phyloP scores from a whole-genome alignment of 2,329 filamentous ascomycete species.

The Apiospora pterosperma region DNA sequence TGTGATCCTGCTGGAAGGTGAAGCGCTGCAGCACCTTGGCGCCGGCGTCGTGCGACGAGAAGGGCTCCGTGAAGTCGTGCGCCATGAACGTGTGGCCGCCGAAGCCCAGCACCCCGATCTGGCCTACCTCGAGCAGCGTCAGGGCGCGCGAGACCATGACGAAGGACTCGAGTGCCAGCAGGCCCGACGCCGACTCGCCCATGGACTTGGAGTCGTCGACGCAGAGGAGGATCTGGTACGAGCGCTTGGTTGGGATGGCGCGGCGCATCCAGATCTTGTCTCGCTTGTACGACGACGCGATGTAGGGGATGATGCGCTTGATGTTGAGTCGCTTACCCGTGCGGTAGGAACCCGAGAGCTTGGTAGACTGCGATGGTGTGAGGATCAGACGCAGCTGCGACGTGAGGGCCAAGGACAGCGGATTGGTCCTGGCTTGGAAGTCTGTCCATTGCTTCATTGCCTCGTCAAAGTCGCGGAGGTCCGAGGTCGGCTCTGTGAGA shows the following conservation, averaged over 20 bases:
- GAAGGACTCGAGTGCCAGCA: constrained; percentile 87
- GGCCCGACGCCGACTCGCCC: constrained; percentile 73
- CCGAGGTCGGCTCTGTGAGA: constrained; percentile 46
- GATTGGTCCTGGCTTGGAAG: constrained; percentile 80
- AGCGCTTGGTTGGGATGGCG: constrained; percentile 84
- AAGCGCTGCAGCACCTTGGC: constrained; percentile 83
- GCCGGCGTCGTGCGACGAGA: constrained; percentile 73
- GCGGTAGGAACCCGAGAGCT: constrained; percentile 93
- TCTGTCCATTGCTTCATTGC: constrained; percentile 77
- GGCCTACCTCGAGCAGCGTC: constrained; percentile 89
- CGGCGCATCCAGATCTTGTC: constrained; percentile 99
- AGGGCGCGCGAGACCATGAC: constrained; percentile 86
- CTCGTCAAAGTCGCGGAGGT: constrained; percentile 46
- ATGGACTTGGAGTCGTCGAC: constrained; percentile 96
- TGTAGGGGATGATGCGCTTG: constrained; percentile 99
- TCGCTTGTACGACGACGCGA: constrained; percentile 95
- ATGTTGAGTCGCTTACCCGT: constrained; percentile 98
- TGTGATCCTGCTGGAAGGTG: constrained; percentile 79
- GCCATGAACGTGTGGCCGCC: constrained; percentile 80
- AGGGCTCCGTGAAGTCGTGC: constrained; percentile 79
- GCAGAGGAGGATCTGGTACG: constrained; percentile 95
- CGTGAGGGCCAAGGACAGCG: constrained; percentile 83
- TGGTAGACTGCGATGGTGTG: constrained; percentile 89
- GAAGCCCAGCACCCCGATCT: constrained; percentile 89
- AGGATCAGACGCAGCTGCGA: constrained; percentile 96